Percentiles rank a stretch among this genome's conserved stretches.
These are phyloP conservation scores for Macaranga tanarius DNA, from an alignment of 441 rosid species.

Conservation along the genomic window DNA sequence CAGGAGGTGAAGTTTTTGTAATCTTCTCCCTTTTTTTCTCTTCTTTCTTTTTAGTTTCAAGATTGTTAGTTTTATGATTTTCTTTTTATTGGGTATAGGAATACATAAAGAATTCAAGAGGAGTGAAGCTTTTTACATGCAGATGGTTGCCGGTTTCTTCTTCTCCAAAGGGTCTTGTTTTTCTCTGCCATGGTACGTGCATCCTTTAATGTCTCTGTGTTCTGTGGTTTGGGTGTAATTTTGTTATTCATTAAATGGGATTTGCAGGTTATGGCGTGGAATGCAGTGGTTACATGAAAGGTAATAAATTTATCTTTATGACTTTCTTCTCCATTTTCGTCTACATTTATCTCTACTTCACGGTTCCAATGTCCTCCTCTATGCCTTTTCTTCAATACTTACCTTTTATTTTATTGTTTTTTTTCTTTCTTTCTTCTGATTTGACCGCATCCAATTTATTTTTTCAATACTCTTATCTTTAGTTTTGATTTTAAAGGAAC, in stretches of 20 bases:
- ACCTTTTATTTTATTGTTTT: too few species aligned
- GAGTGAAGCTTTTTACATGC: constrained; percentile 71
- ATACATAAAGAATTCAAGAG: constrained; percentile 69
- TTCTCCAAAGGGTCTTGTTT: constrained; percentile 81
- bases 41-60: too few species aligned
- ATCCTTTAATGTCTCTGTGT: not conserved
- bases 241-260: constrained; percentile 27
- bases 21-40: not conserved
- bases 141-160: constrained; percentile 71
- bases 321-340: not conserved
- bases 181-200: constrained; percentile 81
- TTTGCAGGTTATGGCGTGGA: constrained; percentile 94
- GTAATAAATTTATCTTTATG: constrained; percentile 42
- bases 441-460: not conserved
- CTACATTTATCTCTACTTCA: not conserved
- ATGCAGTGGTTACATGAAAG: constrained; percentile 93
- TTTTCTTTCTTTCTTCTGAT: not conserved
- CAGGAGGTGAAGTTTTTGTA: constrained; percentile 40
- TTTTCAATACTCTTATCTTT: not conserved
- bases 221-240: constrained; percentile 23
- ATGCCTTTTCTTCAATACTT: not conserved
- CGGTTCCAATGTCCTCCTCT: not conserved
- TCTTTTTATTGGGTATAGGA: constrained; percentile 36
- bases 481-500: not conserved
- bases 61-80: too few species aligned